Conservation (phyloP, 1,139 yeast species). For the Debaryomyces subglobosus region DNA sequence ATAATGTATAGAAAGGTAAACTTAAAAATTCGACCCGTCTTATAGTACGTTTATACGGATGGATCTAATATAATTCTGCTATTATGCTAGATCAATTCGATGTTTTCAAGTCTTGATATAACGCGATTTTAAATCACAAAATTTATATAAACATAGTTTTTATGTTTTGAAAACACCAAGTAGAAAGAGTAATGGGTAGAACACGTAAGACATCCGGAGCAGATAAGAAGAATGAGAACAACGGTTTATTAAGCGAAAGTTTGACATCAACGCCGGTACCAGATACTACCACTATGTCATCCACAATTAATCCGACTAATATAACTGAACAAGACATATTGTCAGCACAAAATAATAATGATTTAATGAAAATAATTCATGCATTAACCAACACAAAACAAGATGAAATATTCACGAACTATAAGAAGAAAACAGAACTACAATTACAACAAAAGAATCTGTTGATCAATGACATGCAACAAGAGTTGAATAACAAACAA, state of each 20-base stretch:
- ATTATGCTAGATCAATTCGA: neutral
- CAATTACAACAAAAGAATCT: constrained; percentile 34
- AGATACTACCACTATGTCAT: neutral
- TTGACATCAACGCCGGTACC: constrained; percentile 3
- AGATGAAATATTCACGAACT: constrained; percentile 36
- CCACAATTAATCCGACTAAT: neutral
- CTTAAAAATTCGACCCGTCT: neutral
- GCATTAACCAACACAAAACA: constrained; percentile 38
- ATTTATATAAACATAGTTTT: neutral
- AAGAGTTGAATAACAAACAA: constrained; percentile 31
- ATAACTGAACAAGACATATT: constrained; percentile 40
- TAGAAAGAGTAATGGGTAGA: constrained; percentile 12
- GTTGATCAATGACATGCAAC: constrained; percentile 29
- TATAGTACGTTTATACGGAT: neutral
- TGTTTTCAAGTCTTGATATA: neutral
- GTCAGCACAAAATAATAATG: constrained; percentile 28
- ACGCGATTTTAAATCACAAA: constrained; percentile 3
- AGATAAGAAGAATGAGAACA: constrained; percentile 1
- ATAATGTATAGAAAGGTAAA: neutral
- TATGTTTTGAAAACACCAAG: neutral
- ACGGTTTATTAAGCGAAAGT: neutral
- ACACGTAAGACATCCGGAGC: constrained; percentile 13
- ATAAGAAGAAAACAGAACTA: constrained; percentile 28
- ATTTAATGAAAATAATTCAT: constrained; percentile 36
- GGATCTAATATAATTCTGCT: neutral